These are phyloP conservation scores for Crithidia mellificae DNA, from an alignment of 208 protist genomes.

Conservation along the genomic window DNA sequence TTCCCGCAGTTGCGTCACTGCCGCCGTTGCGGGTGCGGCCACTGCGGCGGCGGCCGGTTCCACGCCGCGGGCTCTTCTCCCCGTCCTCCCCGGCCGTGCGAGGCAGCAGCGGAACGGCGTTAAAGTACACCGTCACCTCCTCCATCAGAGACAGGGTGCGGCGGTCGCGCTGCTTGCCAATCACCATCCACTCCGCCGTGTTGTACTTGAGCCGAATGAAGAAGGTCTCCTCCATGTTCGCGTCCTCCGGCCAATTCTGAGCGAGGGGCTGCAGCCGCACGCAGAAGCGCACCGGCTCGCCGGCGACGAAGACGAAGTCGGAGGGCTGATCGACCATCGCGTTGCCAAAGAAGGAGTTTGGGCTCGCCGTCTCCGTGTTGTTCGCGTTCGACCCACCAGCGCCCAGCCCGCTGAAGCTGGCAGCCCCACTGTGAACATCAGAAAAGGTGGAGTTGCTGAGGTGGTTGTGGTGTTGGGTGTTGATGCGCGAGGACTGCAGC, in stretches of 20 bases:
- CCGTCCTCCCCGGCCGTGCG: not conserved
- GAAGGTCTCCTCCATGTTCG: constrained; percentile 68
- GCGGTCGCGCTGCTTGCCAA: constrained; percentile 73
- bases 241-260: constrained; percentile 82
- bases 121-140: constrained; percentile 64
- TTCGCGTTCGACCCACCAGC: not conserved
- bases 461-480: not conserved
- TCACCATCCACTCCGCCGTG: constrained; percentile 74
- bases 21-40: no score
- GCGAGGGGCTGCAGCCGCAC: constrained; percentile 69
- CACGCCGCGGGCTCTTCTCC: no score
- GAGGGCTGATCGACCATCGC: constrained; percentile 52
- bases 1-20: no score
- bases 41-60: no score
- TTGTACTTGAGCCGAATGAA: constrained; percentile 71
- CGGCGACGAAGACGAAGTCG: constrained; percentile 60
- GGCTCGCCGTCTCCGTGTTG: not conserved
- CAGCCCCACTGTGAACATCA: not conserved
- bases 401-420: not conserved
- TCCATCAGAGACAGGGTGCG: constrained; percentile 74
- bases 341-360: constrained; percentile 26
- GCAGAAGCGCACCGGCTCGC: constrained; percentile 78
- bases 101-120: constrained; percentile 68
- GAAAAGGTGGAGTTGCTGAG: constrained; percentile 7
- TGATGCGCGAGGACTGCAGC: not conserved